Base-by-base conservation (phyloP, 139 green algal species). In the Closterium sp. region DNA sequence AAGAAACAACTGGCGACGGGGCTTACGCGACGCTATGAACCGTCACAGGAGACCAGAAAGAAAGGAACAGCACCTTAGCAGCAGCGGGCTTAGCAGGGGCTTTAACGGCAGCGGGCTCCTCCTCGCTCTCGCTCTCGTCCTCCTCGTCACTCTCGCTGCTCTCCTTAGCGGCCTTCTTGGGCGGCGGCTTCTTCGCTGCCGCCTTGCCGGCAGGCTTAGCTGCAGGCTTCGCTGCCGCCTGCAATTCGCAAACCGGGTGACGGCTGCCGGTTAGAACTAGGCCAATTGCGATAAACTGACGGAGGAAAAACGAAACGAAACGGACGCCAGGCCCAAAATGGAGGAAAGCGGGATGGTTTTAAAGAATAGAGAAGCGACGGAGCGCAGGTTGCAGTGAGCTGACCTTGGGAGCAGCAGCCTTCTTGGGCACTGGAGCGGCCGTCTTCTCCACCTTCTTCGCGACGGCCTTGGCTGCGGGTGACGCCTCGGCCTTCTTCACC, bases 161-260 rank as follows among this genome's bases (percentile, higher is more conserved):
- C 43, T 69, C 43, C 43, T 69, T 69, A 69, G 43, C 43, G 0
- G 43, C 43, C 43, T 69, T 69, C 43, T 69, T 69, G 12, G 43
- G 43, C 9, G 43, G 3, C 43, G 43, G 43, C 43, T 69, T 69
- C 43, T 69, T 69, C 43, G 43, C 86, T 89, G 28, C 33, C 10
- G 33, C 33, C 33, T 87, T 34, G 84, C 21, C 33, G 33, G 33
- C 33, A 34, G 33, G 84, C 36, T 89, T 89, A 25, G 86, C 88
- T 86, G 88, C 88, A 31, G 88, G n/a, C 87, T 91, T 91, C 28
- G 88, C 35, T 86, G 88, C 88, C 10, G 88, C 32, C 88, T 91
- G 86, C 86, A 69, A 69, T 69, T 16, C 21, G 9, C 21, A 69
- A 1, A 69, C 3, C 7, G 43, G 43, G 10, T 25, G 23, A 28